Evolutionary conservation across 257 asterid genomes (phyloP).

Genomic region (Gentiana straminea): DNA sequence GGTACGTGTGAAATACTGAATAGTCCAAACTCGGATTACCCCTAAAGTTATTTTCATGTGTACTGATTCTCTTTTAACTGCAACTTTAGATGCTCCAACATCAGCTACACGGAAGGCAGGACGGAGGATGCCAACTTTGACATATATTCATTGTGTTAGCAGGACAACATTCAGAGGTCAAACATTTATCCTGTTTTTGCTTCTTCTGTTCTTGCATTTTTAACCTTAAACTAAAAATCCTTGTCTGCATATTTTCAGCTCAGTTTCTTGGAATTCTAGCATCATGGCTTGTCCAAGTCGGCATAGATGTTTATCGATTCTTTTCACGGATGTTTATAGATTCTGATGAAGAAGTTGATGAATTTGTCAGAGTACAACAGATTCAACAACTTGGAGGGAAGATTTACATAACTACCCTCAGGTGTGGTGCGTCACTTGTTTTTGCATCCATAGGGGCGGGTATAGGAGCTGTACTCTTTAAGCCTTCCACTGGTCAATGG

Average conservation of each 20-base stretch:
- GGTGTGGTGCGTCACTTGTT: slow-evolving; percentile 61
- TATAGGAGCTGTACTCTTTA: slow-evolving; percentile 46
- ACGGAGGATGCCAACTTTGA: slow-evolving; percentile 47
- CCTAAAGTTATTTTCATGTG: neutral
- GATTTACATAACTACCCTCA: slow-evolving; percentile 34
- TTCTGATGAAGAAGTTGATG: slow-evolving; percentile 24
- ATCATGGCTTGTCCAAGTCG: slow-evolving; percentile 80
- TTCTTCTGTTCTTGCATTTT: neutral
- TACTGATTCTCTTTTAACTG: slow-evolving; percentile 4
- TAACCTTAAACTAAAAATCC: slow-evolving; percentile 7
- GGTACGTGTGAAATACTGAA: slow-evolving; percentile 26
- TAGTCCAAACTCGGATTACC: neutral
- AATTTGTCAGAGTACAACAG: slow-evolving; percentile 23
- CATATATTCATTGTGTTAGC: slow-evolving; percentile 47
- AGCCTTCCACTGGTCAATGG: slow-evolving; percentile 92
- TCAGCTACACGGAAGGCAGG: slow-evolving; percentile 90
- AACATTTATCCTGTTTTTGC: neutral
- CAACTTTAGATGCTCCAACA: slow-evolving; percentile 56
- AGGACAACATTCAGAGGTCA: slow-evolving; percentile 84
- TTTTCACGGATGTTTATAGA: slow-evolving; percentile 24
- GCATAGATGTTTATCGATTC: slow-evolving; percentile 52
- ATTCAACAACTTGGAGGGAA: slow-evolving; percentile 41
- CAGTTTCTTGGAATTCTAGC: slow-evolving; percentile 83
- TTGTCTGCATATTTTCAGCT: slow-evolving; percentile 32
- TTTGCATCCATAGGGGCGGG: slow-evolving; percentile 94